Conservation (phyloP, 257 asterid genomes). For the Solanum phureja region DNA sequence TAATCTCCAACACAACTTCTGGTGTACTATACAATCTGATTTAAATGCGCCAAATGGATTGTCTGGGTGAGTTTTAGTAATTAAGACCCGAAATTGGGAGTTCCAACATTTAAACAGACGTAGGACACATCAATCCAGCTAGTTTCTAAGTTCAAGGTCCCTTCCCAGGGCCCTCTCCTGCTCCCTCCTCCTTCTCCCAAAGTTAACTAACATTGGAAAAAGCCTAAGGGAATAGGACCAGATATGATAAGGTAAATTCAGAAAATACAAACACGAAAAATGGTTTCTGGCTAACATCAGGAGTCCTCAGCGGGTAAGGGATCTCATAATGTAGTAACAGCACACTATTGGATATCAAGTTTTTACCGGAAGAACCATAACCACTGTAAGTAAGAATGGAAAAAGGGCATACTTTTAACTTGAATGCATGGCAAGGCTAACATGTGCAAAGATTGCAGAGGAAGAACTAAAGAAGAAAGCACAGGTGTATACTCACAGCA, state of each 20-base stretch:
- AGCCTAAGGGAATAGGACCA: neutral
- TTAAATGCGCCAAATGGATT: neutral
- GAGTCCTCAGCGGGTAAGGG: neutral
- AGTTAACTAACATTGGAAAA: neutral
- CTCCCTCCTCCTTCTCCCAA: neutral
- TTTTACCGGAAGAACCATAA: neutral
- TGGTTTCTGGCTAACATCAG: neutral
- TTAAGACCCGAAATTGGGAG: neutral
- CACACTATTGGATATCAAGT: neutral
- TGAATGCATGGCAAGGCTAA: neutral
- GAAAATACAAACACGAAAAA: neutral
- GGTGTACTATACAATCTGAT: neutral
- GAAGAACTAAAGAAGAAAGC: neutral
- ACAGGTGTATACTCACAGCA: conserved; percentile 42
- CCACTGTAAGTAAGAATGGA: neutral
- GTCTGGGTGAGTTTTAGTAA: neutral
- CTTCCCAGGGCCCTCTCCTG: neutral
- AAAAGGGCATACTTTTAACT: neutral
- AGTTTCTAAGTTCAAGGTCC: neutral
- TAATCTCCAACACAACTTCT: neutral
- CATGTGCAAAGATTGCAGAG: neutral
- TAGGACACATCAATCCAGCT: neutral
- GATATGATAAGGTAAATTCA: neutral
- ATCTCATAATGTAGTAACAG: neutral
- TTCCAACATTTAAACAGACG: neutral